Base-by-base conservation (phyloP, 2,329 filamentous ascomycete genomes). In the Trichoderma atroviride region DNA sequence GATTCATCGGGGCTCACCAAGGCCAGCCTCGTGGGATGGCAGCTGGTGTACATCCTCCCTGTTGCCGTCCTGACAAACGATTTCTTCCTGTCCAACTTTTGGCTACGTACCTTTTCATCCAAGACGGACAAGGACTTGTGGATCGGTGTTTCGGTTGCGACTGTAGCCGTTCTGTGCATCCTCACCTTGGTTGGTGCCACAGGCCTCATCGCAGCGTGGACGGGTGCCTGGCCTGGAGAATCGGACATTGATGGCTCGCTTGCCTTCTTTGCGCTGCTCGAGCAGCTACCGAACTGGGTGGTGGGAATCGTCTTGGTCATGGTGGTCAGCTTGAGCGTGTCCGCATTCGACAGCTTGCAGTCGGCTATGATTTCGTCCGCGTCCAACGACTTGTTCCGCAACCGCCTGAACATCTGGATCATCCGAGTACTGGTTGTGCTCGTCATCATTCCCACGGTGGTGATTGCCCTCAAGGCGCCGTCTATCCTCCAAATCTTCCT, bases 361-460 rank as follows among this genome's bases (percentile, higher is more conserved):
- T 91, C 89, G 2, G 91, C 92, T 73, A 94, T 96, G 90, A 90
- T 95, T 9, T 93, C 91, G n/a, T 92, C 91, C 0, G 91, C 90
- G 16, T 93, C 91, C 73, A 95, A 95, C 81, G 92, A 96, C 77
- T 80, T 96, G 16, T 95, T 95, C 85, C 89, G 92, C 74, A 96
- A 96, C 84, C 88, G 86, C 70, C 87, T 96, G 68, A 90, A 89
- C 75, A 87, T 94, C 72, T 92, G 91, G 88, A 87, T 84, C 78
- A 91, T 95, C 73, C 90, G 92, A 58, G 84, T 76, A 22, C 84
- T 84, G 52, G 92, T 96, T 31, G 87, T 95, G 1, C 76, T 92
- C 19, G 75, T 94, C 78, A 94, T 94, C 76, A 81, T 94, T 71
- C 92, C 92, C 2, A 87, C 90, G 63, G 86, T 94, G 14, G 87